phyloP scores from a whole-genome alignment of 306 rosid species.

The Betula pendula region DNA sequence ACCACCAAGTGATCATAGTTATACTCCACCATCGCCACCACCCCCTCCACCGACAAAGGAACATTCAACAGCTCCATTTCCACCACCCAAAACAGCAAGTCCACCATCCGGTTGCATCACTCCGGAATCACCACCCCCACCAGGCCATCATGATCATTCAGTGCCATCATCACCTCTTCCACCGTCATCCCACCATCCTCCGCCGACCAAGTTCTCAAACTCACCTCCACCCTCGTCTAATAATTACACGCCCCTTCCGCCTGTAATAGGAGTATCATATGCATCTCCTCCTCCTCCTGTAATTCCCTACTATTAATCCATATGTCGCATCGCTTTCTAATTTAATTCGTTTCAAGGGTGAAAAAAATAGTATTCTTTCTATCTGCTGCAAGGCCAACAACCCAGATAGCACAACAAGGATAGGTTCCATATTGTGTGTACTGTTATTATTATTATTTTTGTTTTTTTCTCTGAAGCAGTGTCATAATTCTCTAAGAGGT shows the following conservation, averaged over 20 bases:
- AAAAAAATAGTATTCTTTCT: neutral
- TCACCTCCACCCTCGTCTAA: slow-evolving; percentile 10
- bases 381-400: neutral
- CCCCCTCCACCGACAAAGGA: neutral
- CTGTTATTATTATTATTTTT: too few species aligned
- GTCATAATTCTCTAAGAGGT: neutral
- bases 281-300: slow-evolving; percentile 31
- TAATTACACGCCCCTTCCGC: slow-evolving; percentile 34
- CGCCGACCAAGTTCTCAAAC: neutral
- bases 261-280: slow-evolving; percentile 19
- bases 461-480: neutral
- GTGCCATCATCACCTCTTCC: slow-evolving; percentile 14
- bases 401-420: neutral
- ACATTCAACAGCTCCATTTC: neutral
- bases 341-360: neutral
- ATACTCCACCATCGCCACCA: slow-evolving; percentile 4
- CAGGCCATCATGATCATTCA: neutral
- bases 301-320: slow-evolving; percentile 15
- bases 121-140: slow-evolving; percentile 10
- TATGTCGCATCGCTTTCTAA: neutral
- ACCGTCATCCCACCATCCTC: slow-evolving; percentile 9
- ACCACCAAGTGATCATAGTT: neutral
- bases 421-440: neutral
- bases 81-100: too few species aligned
- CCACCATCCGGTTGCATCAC: slow-evolving; percentile 23